Base-by-base conservation (phyloP, 2,329 filamentous ascomycete species). In the Ascosphaera acerosa region DNA sequence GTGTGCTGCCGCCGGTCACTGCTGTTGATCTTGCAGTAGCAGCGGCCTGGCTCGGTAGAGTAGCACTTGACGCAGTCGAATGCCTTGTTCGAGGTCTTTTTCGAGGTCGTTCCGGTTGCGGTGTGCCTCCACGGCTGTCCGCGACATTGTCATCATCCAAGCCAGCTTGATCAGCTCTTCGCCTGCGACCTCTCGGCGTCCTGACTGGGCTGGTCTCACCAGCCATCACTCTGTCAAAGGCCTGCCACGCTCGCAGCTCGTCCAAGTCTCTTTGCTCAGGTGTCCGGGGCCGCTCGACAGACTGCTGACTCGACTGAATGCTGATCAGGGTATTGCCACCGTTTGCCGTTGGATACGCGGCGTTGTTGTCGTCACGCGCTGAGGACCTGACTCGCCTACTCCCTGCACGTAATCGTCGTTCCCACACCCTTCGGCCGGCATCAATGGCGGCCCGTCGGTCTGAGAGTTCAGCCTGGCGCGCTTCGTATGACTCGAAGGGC, bases 191-290 rank as follows among this genome's bases (percentile, higher is more conserved):
- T 12, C 26, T 28, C 7, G 26, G 26, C 14, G 26, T 28, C 26
- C 26, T 28, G 32, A 53, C 48, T 7, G 26, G 26, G 26, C 6
- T 6, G 29, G 57, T 60, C 38, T 75, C 64, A 12, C 66, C 62
- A 36, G 82, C 73, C 38, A 78, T 66, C 27, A 77, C 81, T 48
- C 73, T 76, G 41, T 92, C 82, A 38, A 94, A 72, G 14, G 76
- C 80, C 37, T 81, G 78, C 87, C 84, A 92, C 3, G 84, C 80
- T 35, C 70, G 64, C 33, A 74, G 62, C 49, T 90, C 81, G 41
- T 91, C 81, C 26, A 71, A 57, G 5, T 74, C 76, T 49, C 89
- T 76, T 22, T 68, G 66, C 26, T 69, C 63, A 19, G 64, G 64
- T 10, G 48, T 48, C 22, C 49, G 43, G 28, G 50, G 45, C 33